phyloP scores from a whole-genome alignment of 2,329 filamentous ascomycete genomes.

The Berkeleyomyces rouxiae region DNA sequence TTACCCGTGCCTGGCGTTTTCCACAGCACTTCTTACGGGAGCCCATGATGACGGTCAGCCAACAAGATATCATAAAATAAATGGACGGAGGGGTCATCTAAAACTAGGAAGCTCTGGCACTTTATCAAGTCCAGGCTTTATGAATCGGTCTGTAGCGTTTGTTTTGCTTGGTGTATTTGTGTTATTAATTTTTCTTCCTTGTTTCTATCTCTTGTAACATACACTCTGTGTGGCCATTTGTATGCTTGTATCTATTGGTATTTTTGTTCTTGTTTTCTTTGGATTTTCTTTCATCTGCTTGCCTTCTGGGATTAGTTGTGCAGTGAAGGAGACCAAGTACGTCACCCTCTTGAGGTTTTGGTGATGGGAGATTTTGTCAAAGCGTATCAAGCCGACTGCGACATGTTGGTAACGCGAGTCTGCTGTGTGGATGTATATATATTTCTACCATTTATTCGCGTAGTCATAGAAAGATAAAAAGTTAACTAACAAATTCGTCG shows the following conservation, averaged over 20 bases:
- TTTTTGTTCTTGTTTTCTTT: background rate
- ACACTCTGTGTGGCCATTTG: background rate
- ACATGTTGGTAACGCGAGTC: too few species aligned
- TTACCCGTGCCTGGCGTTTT: background rate
- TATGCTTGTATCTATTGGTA: background rate
- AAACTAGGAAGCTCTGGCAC: constrained; percentile 4
- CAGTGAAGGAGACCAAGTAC: too few species aligned
- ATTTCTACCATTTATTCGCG: too few species aligned
- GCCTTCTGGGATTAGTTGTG: too few species aligned
- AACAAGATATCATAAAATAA: constrained; percentile 5
- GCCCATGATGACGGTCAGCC: constrained; percentile 1
- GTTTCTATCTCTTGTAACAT: background rate
- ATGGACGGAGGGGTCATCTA: constrained; percentile 3
- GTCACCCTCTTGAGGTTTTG: too few species aligned
- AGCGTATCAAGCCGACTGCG: too few species aligned
- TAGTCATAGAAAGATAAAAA: too few species aligned
- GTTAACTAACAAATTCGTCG: too few species aligned
- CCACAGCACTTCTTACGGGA: background rate
- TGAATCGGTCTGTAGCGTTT: constrained; percentile 10
- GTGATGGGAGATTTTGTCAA: too few species aligned
- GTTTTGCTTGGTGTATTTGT: background rate
- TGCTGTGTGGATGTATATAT: too few species aligned
- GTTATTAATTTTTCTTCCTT: background rate
- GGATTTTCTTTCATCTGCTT: too few species aligned
- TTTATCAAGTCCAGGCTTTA: constrained; percentile 8